Percentiles rank a stretch among this genome's conserved stretches.
Conservation (phyloP, 208 protist species). For the Crithidia fasciculata region DNA sequence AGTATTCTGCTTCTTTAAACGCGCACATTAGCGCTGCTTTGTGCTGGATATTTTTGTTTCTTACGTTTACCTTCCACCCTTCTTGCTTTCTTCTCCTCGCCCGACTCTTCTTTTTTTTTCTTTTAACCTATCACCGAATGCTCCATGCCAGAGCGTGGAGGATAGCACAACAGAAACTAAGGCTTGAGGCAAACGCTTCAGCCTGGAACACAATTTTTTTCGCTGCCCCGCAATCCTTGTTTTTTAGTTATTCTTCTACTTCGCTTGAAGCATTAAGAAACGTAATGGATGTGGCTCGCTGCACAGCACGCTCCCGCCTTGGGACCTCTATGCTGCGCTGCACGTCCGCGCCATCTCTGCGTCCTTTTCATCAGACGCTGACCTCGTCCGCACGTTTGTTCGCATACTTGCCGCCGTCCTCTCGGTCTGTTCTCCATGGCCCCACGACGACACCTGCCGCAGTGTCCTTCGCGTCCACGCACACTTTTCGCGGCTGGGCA, state of each 20-base stretch:
- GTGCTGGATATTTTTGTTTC: too few species aligned
- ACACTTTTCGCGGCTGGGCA: slow-evolving; percentile 13
- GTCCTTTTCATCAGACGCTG: background rate
- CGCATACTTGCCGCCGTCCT: background rate
- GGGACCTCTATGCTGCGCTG: background rate
- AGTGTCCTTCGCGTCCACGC: slow-evolving; percentile 7
- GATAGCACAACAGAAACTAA: too few species aligned
- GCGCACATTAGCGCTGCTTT: too few species aligned
- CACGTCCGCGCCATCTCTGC: background rate
- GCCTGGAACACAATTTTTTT: background rate
- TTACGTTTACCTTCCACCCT: background rate
- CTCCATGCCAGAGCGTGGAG: too few species aligned
- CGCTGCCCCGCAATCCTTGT: too few species aligned
- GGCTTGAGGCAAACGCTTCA: background rate
- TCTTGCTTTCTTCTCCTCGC: background rate
- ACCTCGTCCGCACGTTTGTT: background rate
- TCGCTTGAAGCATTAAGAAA: too few species aligned
- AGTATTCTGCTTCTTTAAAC: too few species aligned
- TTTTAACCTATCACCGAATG: background rate
- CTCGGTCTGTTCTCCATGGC: background rate
- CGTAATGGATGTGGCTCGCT: background rate
- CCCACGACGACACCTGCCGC: background rate
- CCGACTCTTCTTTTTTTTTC: background rate
- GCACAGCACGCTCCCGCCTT: background rate
- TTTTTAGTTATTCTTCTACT: too few species aligned